Evolutionary conservation across 495 filamentous ascomycete species (phyloP).

Genomic region (Aspergillus sparsus): DNA sequence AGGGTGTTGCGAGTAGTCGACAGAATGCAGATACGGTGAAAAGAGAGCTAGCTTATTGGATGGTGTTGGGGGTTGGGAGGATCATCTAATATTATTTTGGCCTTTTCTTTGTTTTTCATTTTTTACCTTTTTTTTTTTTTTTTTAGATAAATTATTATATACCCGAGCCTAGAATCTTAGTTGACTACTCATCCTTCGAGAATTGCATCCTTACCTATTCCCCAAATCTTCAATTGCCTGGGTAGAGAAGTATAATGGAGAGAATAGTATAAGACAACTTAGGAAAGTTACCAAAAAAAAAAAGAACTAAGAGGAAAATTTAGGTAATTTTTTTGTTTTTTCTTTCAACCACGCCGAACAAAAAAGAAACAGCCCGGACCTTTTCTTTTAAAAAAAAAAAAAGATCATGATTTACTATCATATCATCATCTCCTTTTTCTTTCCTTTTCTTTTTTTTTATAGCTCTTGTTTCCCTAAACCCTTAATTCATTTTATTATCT

Average conservation of each 20-base stretch:
- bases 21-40: slow-evolving; percentile 54
- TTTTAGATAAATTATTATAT: slow-evolving; percentile 3
- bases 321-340: slow-evolving; percentile 22
- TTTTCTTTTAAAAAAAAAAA: slow-evolving; percentile 9
- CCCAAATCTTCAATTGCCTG: too few species aligned
- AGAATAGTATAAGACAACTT: neutral
- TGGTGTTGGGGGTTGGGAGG: slow-evolving; percentile 83
- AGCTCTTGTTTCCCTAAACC: slow-evolving; percentile 6
- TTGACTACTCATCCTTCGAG: neutral
- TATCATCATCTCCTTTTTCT: slow-evolving; percentile 22
- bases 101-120: slow-evolving; percentile 4
- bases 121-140: slow-evolving; percentile 2
- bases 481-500: neutral
- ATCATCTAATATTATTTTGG: slow-evolving; percentile 41
- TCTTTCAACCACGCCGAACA: slow-evolving; percentile 28
- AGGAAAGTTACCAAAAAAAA: slow-evolving; percentile 6
- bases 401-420: slow-evolving; percentile 27
- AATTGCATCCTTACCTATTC: neutral
- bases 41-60: slow-evolving; percentile 92
- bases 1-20: slow-evolving; percentile 49
- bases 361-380: slow-evolving; percentile 22
- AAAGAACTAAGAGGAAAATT: slow-evolving; percentile 14
- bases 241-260: too few species aligned
- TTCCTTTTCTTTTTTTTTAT: slow-evolving; percentile 12
- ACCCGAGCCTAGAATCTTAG: neutral